These are phyloP conservation scores for Nematocida major DNA, from an alignment of 371 early-diverging fungal genomes.

Conservation along the genomic window DNA sequence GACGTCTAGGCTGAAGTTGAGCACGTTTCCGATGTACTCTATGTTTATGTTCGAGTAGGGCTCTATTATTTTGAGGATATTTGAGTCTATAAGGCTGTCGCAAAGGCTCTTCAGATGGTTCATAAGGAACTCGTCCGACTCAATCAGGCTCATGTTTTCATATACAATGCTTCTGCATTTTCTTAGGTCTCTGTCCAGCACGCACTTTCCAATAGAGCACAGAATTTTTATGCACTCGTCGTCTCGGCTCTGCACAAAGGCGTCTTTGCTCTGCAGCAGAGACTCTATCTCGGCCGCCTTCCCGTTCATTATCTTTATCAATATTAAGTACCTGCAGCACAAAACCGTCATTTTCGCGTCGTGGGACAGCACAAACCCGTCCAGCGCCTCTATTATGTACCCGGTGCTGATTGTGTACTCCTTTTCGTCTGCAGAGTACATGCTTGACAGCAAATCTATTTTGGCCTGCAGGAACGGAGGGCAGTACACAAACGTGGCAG, in stretches of 20 bases:
- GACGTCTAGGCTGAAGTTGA: conserved; percentile 76
- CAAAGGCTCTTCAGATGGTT: conserved; percentile 65
- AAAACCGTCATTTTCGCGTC: conserved; percentile 37
- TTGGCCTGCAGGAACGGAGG: conserved; percentile 90
- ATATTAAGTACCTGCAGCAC: conserved; percentile 60
- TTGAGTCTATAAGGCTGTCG: conserved; percentile 88
- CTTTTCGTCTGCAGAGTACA: conserved; percentile 89
- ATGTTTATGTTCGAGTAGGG: conserved; percentile 92
- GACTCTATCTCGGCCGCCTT: conserved; percentile 56
- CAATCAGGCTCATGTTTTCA: conserved; percentile 29
- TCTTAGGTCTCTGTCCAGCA: conserved; percentile 43
- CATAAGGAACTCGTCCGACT: conserved; percentile 58
- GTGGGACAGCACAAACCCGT: conserved; percentile 65
- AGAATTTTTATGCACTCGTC: conserved; percentile 49
- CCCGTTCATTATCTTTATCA: conserved; percentile 59
- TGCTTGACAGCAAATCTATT: conserved; percentile 89
- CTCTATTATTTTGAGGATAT: conserved; percentile 87
- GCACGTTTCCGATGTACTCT: conserved; percentile 78
- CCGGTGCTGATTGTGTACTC: conserved; percentile 91
- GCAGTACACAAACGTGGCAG: conserved; percentile 89
- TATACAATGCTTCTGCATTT: conserved; percentile 55
- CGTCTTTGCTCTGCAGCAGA: conserved; percentile 53
- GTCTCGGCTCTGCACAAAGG: conserved; percentile 33
- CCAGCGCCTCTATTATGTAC: conserved; percentile 91
- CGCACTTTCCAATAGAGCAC: conserved; percentile 44